phyloP scores from a whole-genome alignment of 164 flowering plant genomes.

The Berberis vulgaris region DNA sequence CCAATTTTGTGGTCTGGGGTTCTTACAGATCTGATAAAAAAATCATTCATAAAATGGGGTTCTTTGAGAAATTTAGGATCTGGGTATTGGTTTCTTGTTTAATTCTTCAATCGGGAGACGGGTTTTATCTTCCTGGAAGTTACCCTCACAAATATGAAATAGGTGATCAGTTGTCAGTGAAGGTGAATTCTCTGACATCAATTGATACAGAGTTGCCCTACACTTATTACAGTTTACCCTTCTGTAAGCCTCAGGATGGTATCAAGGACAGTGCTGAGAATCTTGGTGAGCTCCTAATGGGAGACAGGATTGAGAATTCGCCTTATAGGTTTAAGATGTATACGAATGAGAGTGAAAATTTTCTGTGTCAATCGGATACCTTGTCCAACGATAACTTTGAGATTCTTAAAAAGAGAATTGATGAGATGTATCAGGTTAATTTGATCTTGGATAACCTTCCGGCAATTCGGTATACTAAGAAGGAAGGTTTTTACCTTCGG shows the following conservation, averaged over 20 bases:
- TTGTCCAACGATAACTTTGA: conserved; percentile 5
- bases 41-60: not conserved
- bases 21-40: not conserved
- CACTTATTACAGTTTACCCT: conserved; percentile 1
- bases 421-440: conserved; percentile 20
- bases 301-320: conserved; percentile 47
- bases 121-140: not conserved
- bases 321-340: not conserved
- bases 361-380: conserved; percentile 7
- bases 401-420: conserved; percentile 11
- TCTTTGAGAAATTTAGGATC: not conserved
- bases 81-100: not conserved
- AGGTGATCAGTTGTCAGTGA: conserved; percentile 17
- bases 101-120: not conserved
- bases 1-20: not conserved
- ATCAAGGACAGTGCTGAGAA: conserved; percentile 18
- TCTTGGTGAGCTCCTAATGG: conserved; percentile 96
- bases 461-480: conserved; percentile 13
- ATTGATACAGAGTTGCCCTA: conserved; percentile 69
- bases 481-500: conserved; percentile 8
- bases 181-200: not conserved
- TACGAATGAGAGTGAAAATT: not conserved
- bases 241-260: not conserved
- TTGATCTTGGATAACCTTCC: conserved; percentile 17
- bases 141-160: conserved; percentile 3